Base-by-base conservation (phyloP, 352 stramenopile species). In the Blastocystis sp. region DNA sequence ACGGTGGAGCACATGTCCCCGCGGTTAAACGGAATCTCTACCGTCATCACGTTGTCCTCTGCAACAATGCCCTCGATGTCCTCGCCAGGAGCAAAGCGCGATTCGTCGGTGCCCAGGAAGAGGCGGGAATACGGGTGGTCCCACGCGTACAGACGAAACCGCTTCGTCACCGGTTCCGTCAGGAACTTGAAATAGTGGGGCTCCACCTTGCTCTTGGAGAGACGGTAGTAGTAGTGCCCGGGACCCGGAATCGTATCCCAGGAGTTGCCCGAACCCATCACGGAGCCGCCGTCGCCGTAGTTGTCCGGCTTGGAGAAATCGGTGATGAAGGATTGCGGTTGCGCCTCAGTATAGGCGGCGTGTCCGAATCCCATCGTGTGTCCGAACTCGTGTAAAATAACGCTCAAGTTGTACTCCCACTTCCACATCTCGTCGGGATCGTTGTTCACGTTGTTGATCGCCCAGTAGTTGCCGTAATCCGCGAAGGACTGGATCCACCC, bases 321-420 rank as follows among this genome's bases (percentile, higher is more conserved):
- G 7, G 23, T 41, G 28, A 87, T 43, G 56, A 87, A 87, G 2
- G 28, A 70, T 11, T 34, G 84, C 7, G 53, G 60, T 11, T 56
- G 84, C 4, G 11, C 45, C 21, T 87, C 77, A 21, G 65, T 23
- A 41, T 61, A 78, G 56, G 62, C 23, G 7, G 77, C 77, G 21
- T 87, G 77, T 10, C 43, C 43, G 28, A 78, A 74, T 78, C 77
- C 77, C 77, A 87, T 87, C n/a, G 62, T 87, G n/a, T 87, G 77
- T 23, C 77, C 77, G 65, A 87, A 87, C 41, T 87, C 77, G 43
- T 87, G 77, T 81, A 87, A 40, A n/a, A 87, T 23, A 17, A 87
- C 77, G 23, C 43, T 61, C 9, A 74, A 21, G 43, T 87, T 87
- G 43, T 87, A 87, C 45, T 87, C 77, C 62, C 65, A 87, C 41